These are phyloP conservation scores for Termitomyces sp. DNA, from an alignment of 768 basidiomycete species.

Conservation along the genomic window DNA sequence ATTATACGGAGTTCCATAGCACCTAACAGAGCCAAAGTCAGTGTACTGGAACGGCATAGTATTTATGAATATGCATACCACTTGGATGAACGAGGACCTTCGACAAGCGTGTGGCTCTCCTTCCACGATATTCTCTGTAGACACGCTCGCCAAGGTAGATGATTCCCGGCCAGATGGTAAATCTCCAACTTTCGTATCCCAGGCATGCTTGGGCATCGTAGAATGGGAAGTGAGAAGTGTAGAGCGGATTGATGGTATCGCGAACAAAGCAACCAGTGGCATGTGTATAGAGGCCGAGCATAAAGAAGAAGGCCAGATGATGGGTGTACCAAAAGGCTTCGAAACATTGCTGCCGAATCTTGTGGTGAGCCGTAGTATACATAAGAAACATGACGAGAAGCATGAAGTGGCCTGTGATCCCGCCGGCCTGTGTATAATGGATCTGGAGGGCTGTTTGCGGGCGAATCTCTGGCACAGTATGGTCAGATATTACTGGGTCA, in stretches of 20 bases:
- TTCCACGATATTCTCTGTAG: slow-evolving; percentile 76
- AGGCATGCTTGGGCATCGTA: slow-evolving; percentile 81
- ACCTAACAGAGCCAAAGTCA: slow-evolving; percentile 31
- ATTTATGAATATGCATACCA: slow-evolving; percentile 36
- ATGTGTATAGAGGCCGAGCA: slow-evolving; percentile 85
- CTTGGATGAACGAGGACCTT: slow-evolving; percentile 89
- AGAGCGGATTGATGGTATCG: slow-evolving; percentile 70
- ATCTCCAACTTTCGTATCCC: slow-evolving; percentile 89
- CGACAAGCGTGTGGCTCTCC: slow-evolving; percentile 71
- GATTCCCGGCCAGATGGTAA: slow-evolving; percentile 88
- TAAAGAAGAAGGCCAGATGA: slow-evolving; percentile 91
- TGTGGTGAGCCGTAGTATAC: slow-evolving; percentile 87
- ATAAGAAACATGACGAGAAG: slow-evolving; percentile 89
- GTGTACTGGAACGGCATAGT: slow-evolving; percentile 1
- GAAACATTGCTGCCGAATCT: slow-evolving; percentile 85
- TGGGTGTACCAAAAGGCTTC: slow-evolving; percentile 98
- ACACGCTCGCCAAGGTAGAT: slow-evolving; percentile 86
- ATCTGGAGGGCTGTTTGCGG: slow-evolving; percentile 72
- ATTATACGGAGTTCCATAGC: slow-evolving; percentile 92
- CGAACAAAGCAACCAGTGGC: slow-evolving; percentile 96
- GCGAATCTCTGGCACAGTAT: slow-evolving; percentile 59
- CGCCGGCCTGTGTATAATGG: slow-evolving; percentile 84
- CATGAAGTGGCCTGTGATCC: slow-evolving; percentile 96
- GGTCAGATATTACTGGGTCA: not conserved
- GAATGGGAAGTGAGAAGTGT: slow-evolving; percentile 72